Evolutionary conservation across 1,284 basidiomycete genomes (phyloP).

Genomic region (Pulchroboletus neoregius): DNA sequence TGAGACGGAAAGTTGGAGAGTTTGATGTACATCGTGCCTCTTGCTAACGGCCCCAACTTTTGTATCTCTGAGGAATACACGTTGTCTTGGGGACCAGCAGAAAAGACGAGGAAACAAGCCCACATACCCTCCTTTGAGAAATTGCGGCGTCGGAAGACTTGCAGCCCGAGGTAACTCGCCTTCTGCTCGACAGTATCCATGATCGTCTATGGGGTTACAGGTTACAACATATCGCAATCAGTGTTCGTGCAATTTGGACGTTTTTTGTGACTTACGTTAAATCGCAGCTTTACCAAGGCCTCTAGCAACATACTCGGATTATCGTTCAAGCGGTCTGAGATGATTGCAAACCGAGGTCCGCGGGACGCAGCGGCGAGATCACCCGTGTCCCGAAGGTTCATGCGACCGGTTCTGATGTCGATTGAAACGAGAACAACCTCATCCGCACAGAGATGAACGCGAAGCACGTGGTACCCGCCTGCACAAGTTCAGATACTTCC

Average conservation of each 20-base stretch:
- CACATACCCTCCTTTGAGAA: slow-evolving; percentile 54
- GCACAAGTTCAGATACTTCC: slow-evolving; percentile 5
- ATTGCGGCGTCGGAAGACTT: slow-evolving; percentile 65
- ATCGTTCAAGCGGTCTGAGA: slow-evolving; percentile 61
- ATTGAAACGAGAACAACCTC: slow-evolving; percentile 68
- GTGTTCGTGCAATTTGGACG: neutral
- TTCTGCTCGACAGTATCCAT: slow-evolving; percentile 71
- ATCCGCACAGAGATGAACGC: slow-evolving; percentile 65
- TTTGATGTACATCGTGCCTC: slow-evolving; percentile 63
- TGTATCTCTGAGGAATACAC: slow-evolving; percentile 44
- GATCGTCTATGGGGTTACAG: slow-evolving; percentile 66
- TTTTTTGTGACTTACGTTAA: slow-evolving; percentile 42
- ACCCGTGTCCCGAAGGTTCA: slow-evolving; percentile 68
- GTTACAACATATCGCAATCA: neutral
- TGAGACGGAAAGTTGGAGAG: slow-evolving; percentile 65
- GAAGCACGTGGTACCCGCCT: slow-evolving; percentile 54
- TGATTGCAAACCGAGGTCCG: slow-evolving; percentile 52
- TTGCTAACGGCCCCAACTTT: slow-evolving; percentile 58
- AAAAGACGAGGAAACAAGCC: neutral
- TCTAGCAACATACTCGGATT: slow-evolving; percentile 53
- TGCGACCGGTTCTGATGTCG: slow-evolving; percentile 66
- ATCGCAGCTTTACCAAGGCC: slow-evolving; percentile 50
- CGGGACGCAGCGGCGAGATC: slow-evolving; percentile 71
- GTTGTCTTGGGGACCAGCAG: neutral
- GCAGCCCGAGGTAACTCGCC: slow-evolving; percentile 68